Evolutionary conservation across 495 filamentous ascomycete genomes (phyloP).

Genomic region (Viridothelium virens): DNA sequence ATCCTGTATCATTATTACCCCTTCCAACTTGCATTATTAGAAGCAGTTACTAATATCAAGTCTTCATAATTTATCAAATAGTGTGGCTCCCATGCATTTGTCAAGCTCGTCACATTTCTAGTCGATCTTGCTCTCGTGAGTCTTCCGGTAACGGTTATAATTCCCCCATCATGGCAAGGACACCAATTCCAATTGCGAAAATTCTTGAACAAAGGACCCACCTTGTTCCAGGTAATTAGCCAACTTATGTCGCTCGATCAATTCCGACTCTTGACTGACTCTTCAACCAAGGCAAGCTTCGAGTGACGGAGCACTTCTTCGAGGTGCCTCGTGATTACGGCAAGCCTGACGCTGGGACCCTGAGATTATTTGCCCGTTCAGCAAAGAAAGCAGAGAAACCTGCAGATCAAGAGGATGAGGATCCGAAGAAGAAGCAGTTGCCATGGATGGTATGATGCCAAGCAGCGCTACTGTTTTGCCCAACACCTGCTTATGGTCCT

Average conservation of each 20-base stretch:
- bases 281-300: slow-evolving; percentile 50
- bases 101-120: not conserved
- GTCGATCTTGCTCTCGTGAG: not conserved
- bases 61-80: no score
- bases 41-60: no score
- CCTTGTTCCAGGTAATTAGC: slow-evolving; percentile 28
- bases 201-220: slow-evolving; percentile 34
- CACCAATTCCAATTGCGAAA: slow-evolving; percentile 28
- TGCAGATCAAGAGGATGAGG: slow-evolving; percentile 42
- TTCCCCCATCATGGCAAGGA: not conserved
- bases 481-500: not conserved
- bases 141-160: no score
- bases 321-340: slow-evolving; percentile 71
- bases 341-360: slow-evolving; percentile 49
- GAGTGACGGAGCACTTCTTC: slow-evolving; percentile 74
- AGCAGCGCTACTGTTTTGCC: not conserved
- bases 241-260: not conserved
- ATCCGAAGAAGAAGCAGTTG: slow-evolving; percentile 43
- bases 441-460: slow-evolving; percentile 40
- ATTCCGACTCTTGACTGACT: not conserved
- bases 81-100: no score
- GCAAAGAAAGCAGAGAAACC: slow-evolving; percentile 56
- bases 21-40: no score
- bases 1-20: no score
- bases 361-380: slow-evolving; percentile 71